Percentiles rank a stretch among this genome's conserved stretches.
These are phyloP conservation scores for Spathaspora passalidarum DNA, from an alignment of 805 yeast genomes.

Conservation along the genomic window DNA sequence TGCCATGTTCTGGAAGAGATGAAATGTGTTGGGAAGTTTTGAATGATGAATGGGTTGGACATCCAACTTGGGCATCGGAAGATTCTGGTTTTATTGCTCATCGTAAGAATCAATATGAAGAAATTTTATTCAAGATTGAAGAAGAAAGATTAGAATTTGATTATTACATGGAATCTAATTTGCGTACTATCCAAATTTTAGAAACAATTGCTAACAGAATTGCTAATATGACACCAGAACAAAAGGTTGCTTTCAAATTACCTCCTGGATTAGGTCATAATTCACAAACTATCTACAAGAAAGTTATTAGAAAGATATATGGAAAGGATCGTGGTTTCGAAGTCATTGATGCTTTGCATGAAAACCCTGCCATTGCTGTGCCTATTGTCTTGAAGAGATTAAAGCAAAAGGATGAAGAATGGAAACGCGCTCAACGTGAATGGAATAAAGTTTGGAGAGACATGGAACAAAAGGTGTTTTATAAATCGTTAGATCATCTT, in stretches of 20 bases:
- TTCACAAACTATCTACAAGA: constrained; percentile 86
- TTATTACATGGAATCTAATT: constrained; percentile 89
- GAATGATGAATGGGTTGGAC: constrained; percentile 99
- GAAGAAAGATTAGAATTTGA: constrained; percentile 98
- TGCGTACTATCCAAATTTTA: constrained; percentile 90
- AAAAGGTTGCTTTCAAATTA: constrained; percentile 77
- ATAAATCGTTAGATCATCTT: constrained; percentile 89
- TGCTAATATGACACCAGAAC: constrained; percentile 89
- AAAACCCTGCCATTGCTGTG: constrained; percentile 91
- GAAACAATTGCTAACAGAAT: constrained; percentile 94
- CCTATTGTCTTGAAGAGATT: constrained; percentile 89
- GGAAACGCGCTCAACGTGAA: constrained; percentile 97
- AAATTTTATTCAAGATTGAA: constrained; percentile 88
- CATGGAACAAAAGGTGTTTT: constrained; percentile 91
- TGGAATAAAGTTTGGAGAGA: constrained; percentile 99
- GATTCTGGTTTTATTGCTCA: constrained; percentile 99
- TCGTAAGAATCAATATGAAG: constrained; percentile 96
- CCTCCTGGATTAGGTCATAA: constrained; percentile 94
- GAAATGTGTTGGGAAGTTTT: constrained; percentile 99
- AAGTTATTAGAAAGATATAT: constrained; percentile 87
- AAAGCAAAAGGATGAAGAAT: constrained; percentile 97
- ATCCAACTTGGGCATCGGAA: constrained; percentile 99
- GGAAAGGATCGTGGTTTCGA: constrained; percentile 95
- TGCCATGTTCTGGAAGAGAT: constrained; percentile 98
- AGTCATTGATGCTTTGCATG: constrained; percentile 93